phyloP scores from a whole-genome alignment of 2,329 filamentous ascomycete species.

The Dactylellina drechsleri region DNA sequence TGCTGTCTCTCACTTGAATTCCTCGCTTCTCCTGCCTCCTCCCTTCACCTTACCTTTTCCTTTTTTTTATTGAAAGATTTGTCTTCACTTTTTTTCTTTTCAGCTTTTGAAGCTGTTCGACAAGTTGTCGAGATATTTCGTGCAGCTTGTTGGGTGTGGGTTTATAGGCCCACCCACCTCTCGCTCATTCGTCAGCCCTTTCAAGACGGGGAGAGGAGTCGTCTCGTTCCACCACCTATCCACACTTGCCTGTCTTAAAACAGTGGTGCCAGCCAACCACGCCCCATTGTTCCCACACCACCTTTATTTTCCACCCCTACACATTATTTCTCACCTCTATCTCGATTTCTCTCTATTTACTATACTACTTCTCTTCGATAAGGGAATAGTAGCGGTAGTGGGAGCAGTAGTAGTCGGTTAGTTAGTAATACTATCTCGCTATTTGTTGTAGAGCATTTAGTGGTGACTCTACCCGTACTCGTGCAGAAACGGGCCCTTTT shows the following conservation, averaged over 20 bases:
- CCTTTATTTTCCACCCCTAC: constrained; percentile 23
- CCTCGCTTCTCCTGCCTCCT: background rate
- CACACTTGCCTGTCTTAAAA: constrained; percentile 41
- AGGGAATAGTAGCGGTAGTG: too few relatives aligned
- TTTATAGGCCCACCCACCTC: constrained; percentile 51
- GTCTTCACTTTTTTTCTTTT: background rate
- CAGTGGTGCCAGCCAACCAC: constrained; percentile 42
- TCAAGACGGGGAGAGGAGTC: constrained; percentile 19
- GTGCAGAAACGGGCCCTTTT: too few relatives aligned
- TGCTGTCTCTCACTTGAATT: background rate
- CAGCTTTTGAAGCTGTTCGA: too few relatives aligned
- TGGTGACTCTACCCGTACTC: too few relatives aligned
- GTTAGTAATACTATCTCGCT: too few relatives aligned
- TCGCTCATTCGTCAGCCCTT: constrained; percentile 54
- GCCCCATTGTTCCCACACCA: constrained; percentile 50
- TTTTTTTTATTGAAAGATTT: background rate
- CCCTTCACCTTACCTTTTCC: background rate
- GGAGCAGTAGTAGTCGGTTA: too few relatives aligned
- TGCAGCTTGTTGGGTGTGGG: constrained; percentile 20
- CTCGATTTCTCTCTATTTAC: constrained; percentile 9
- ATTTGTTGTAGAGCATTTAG: too few relatives aligned
- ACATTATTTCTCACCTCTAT: constrained; percentile 18
- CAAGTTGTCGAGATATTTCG: too few relatives aligned
- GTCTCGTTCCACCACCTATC: constrained; percentile 21
- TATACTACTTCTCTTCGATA: background rate